Base-by-base conservation (phyloP, 352 stramenopile species). In the Phytophthora sojae region DNA sequence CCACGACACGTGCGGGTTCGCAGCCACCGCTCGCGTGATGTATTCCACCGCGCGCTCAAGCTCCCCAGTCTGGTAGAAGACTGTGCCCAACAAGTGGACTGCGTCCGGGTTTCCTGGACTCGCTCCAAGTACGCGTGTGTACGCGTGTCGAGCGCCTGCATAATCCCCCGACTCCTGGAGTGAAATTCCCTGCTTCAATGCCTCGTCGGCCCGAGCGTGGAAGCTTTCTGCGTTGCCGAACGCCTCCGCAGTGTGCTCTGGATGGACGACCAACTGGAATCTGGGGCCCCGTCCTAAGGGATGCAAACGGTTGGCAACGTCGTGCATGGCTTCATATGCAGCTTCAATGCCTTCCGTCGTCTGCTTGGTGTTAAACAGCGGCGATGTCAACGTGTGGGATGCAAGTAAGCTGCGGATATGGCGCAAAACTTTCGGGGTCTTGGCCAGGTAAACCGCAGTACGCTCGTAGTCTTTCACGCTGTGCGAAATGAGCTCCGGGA, bases 391-490 rank as follows among this genome's bases (percentile, higher is more conserved):
- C 6, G 68, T 63, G 6, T 83, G 47, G 0, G 49, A 23, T 19
- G 74, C 78, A 4, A 95, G 57, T 15, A 77, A 63, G 0, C 25
- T 15, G 21, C 85, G 83, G 11, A 90, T 54, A 2, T 61, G 61
- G 0, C 17, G 37, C 19, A 82, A 59, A 1, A 89, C 60, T 3
- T 4, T 32, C 0, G 47, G 62, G 6, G 73, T 56, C 0, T 39
- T 62, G 6, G 83, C 87, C 12, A 96, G 62, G 3, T 68, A 61
- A 26, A 96, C 82, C 0, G 86, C 87, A 14, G 91, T 17, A 6
- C 82, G 56, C 39, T 97, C 89, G 32, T 86, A 97, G 9, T 91
- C 87, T 71, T 91, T 91, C 3, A 91, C 39, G 0, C 72, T 88
- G 61, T 92, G 65, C 7, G 82, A 59, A 0, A 81, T 45, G 4